These are phyloP conservation scores for Stygiomarasmius scandens DNA, from an alignment of 1,284 basidiomycete species.

Conservation along the genomic window DNA sequence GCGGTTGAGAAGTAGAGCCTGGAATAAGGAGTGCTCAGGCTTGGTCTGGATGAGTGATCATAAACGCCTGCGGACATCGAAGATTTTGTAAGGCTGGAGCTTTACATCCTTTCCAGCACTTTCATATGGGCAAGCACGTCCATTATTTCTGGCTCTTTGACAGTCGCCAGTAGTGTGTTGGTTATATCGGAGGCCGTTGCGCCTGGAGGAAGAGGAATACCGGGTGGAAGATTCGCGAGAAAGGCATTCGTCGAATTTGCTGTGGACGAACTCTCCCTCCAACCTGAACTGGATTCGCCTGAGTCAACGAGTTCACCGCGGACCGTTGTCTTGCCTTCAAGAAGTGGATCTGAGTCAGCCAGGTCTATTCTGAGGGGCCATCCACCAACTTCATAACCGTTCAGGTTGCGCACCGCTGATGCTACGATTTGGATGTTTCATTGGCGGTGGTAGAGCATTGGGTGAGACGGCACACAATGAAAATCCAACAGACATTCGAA, in stretches of 20 bases:
- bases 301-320: slow-evolving; percentile 45
- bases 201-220: slow-evolving; percentile 78
- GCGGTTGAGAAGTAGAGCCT: slow-evolving; percentile 92
- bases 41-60: slow-evolving; percentile 90
- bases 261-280: slow-evolving; percentile 53
- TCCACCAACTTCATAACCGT: slow-evolving; percentile 81
- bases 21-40: slow-evolving; percentile 88
- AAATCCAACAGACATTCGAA: no score
- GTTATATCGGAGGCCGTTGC: slow-evolving; percentile 83
- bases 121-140: slow-evolving; percentile 99
- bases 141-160: slow-evolving; percentile 85
- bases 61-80: slow-evolving; percentile 81
- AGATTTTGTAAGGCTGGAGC: not conserved
- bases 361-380: slow-evolving; percentile 85
- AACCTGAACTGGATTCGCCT: slow-evolving; percentile 36
- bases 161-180: slow-evolving; percentile 83
- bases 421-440: slow-evolving; percentile 63
- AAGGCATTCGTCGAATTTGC: slow-evolving; percentile 57
- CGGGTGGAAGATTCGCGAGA: slow-evolving; percentile 72
- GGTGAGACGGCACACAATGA: no score
- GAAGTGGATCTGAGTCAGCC: slow-evolving; percentile 62
- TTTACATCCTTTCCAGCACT: slow-evolving; percentile 45
- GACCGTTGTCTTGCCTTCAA: slow-evolving; percentile 66
- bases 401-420: slow-evolving; percentile 86
- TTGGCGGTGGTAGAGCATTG: no score